Percentiles rank a stretch among this genome's conserved stretches.
Evolutionary conservation across 306 rosid species (phyloP).

Genomic region (Castanopsis chinensis): DNA sequence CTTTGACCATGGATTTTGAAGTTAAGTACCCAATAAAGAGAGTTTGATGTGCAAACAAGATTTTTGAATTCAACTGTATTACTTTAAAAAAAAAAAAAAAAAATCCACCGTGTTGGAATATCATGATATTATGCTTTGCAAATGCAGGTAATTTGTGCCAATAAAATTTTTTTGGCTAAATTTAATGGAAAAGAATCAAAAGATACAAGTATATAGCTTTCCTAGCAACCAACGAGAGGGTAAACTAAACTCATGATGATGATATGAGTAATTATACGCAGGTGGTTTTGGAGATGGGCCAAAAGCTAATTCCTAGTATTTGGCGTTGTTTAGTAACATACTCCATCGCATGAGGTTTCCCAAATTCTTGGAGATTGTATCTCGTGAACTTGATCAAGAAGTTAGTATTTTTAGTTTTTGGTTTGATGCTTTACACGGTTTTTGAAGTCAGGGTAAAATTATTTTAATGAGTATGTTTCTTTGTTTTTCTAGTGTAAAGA

Average conservation of each 20-base stretch:
- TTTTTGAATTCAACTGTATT: neutral
- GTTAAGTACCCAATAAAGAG: neutral
- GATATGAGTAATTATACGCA: conserved; percentile 15
- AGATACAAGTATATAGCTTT: neutral
- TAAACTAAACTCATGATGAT: neutral
- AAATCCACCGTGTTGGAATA: neutral
- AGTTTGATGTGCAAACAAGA: neutral
- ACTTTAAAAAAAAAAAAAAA: too few relatives aligned
- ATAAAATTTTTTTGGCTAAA: neutral
- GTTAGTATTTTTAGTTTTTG: conserved; percentile 37
- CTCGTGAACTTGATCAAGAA: conserved; percentile 49
- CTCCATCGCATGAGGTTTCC: conserved; percentile 79
- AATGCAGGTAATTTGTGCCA: neutral
- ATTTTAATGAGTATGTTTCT: conserved; percentile 2
- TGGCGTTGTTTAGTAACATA: conserved; percentile 66
- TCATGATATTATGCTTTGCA: neutral
- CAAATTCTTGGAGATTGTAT: conserved; percentile 63
- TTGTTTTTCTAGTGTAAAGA: conserved; percentile 53
- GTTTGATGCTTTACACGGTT: conserved; percentile 14
- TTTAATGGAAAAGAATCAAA: neutral
- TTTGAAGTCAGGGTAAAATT: conserved; percentile 6
- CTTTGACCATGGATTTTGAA: neutral
- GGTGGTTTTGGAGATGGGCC: conserved; percentile 37
- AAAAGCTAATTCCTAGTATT: conserved; percentile 43
- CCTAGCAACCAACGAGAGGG: neutral